Percentiles rank a stretch among this genome's conserved stretches.
Evolutionary conservation across 306 rosid genomes (phyloP).

Genomic region (Sindora glabra): DNA sequence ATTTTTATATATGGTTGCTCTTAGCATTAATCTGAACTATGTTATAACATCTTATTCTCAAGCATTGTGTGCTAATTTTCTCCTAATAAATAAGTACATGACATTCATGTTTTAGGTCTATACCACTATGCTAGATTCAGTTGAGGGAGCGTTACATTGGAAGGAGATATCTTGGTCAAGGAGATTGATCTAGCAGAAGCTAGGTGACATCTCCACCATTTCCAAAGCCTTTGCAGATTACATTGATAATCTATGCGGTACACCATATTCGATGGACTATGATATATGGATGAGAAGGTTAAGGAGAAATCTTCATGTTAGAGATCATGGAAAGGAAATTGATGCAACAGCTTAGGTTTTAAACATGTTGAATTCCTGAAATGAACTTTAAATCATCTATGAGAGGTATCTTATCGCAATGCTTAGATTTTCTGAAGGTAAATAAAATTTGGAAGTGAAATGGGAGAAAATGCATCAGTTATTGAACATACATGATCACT

Average conservation of each 20-base stretch:
- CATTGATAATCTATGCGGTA: slow-evolving; percentile 94
- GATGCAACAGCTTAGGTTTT: slow-evolving; percentile 47
- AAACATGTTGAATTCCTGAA: slow-evolving; percentile 10
- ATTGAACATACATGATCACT: too few species aligned
- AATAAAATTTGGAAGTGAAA: slow-evolving; percentile 21
- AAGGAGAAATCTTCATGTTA: slow-evolving; percentile 66
- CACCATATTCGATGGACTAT: slow-evolving; percentile 90
- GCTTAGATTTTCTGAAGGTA: slow-evolving; percentile 21
- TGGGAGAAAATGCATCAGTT: too few species aligned
- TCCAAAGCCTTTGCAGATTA: slow-evolving; percentile 93
- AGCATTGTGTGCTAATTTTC: too few species aligned
- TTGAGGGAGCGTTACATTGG: slow-evolving; percentile 94
- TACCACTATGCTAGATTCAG: slow-evolving; percentile 82
- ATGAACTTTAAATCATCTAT: slow-evolving; percentile 13
- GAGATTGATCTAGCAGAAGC: slow-evolving; percentile 87
- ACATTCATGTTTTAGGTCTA: slow-evolving; percentile 65
- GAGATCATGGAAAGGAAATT: slow-evolving; percentile 79
- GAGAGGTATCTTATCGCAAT: slow-evolving; percentile 15
- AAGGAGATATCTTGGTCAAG: slow-evolving; percentile 93
- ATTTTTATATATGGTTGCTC: too few species aligned
- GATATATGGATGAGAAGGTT: slow-evolving; percentile 90
- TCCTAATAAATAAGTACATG: too few species aligned
- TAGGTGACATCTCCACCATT: slow-evolving; percentile 79
- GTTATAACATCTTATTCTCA: too few species aligned
- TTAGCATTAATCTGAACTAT: too few species aligned